Evolutionary conservation across 768 basidiomycete genomes (phyloP).

Genomic region (Mycena pura): DNA sequence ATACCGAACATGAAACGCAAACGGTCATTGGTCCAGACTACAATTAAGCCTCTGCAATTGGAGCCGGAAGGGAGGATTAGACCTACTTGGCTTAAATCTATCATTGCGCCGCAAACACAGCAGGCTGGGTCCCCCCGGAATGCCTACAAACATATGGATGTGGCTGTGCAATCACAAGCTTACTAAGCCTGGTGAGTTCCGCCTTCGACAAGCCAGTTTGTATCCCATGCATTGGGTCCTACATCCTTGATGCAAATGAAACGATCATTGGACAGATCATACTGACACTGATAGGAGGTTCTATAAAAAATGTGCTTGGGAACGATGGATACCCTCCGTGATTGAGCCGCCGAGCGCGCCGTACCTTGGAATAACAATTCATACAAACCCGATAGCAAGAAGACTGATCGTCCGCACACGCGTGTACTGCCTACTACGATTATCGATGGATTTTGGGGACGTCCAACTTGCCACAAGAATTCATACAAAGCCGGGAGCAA

Average conservation of each 20-base stretch:
- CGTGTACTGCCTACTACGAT: no score
- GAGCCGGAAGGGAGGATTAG: constrained; percentile 9
- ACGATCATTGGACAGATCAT: constrained; percentile 8
- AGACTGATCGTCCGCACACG: no score
- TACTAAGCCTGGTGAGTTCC: no score
- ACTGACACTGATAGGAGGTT: constrained; percentile 3
- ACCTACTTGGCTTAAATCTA: background rate
- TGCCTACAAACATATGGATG: background rate
- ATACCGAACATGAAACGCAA: background rate
- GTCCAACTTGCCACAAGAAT: no score
- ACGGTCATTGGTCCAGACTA: background rate
- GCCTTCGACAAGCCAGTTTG: background rate
- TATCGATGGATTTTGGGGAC: no score
- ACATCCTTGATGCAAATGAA: background rate
- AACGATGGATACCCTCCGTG: no score
- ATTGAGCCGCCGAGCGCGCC: no score
- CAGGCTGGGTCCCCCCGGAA: background rate
- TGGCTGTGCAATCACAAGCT: no score
- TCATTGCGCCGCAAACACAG: background rate
- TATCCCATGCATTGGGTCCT: background rate
- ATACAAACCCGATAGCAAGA: no score
- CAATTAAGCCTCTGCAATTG: background rate
- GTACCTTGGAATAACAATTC: no score
- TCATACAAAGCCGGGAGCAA: no score
- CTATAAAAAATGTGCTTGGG: no score